These are phyloP conservation scores for Meyerozyma carpophila DNA, from an alignment of 1,139 yeast genomes.

Conservation along the genomic window DNA sequence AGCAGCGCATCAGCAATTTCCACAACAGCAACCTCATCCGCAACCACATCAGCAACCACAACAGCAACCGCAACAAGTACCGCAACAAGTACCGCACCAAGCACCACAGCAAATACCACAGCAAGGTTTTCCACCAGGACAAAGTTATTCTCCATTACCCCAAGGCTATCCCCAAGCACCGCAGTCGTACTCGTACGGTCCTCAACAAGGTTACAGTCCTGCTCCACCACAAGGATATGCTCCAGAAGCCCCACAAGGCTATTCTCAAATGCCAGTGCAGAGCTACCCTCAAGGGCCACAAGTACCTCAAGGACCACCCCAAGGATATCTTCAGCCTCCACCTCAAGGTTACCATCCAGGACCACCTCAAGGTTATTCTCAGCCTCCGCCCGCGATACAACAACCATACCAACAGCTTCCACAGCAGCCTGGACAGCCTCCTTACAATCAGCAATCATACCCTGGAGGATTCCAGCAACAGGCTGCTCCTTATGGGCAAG, in stretches of 20 bases:
- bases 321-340: slow-evolving; percentile 3
- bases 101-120: too few relatives aligned
- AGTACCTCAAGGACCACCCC: slow-evolving; percentile 11
- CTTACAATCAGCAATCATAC: slow-evolving; percentile 2
- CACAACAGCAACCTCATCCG: too few relatives aligned
- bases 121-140: too few relatives aligned
- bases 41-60: too few relatives aligned
- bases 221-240: too few relatives aligned
- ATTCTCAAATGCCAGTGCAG: slow-evolving; percentile 1
- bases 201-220: too few relatives aligned
- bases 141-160: too few relatives aligned
- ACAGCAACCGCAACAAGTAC: too few relatives aligned
- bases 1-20: not conserved
- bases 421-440: not conserved
- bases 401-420: slow-evolving; percentile 8
- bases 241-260: not conserved
- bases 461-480: slow-evolving; percentile 6
- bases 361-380: slow-evolving; percentile 5
- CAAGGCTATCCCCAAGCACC: too few relatives aligned
- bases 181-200: too few relatives aligned
- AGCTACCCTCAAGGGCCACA: slow-evolving; percentile 6
- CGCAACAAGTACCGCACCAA: too few relatives aligned
- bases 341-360: slow-evolving; percentile 3
- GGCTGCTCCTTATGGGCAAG: slow-evolving; percentile 2
- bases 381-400: slow-evolving; percentile 8